Evolutionary conservation across 108 stramenopile species (phyloP).

Genomic region (Cyclotella baltica): DNA sequence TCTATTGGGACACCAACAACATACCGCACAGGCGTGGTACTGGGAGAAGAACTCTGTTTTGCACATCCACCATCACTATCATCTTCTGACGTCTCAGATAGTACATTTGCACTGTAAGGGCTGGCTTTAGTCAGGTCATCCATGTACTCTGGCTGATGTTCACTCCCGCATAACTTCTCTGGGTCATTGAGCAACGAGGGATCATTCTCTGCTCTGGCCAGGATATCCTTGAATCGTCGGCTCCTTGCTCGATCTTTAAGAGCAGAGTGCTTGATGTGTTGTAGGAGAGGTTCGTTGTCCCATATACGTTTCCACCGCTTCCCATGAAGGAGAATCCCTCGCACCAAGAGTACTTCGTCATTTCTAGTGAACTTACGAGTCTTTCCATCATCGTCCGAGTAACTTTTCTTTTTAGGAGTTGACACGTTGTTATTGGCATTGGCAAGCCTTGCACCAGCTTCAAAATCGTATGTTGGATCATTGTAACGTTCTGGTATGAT

Average conservation of each 20-base stretch:
- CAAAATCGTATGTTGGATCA: background rate
- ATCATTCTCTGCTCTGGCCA: conserved; percentile 1
- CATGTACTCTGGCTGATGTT: conserved; percentile 10
- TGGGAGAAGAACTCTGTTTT: background rate
- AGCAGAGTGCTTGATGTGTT: conserved; percentile 32
- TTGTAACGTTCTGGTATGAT: background rate
- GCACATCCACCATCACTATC: background rate
- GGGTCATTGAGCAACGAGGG: conserved; percentile 15
- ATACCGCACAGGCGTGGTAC: background rate
- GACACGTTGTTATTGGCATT: background rate
- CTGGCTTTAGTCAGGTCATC: background rate
- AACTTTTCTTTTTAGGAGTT: background rate
- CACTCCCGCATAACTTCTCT: conserved; percentile 20
- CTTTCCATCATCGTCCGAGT: background rate
- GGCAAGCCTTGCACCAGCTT: too few relatives aligned
- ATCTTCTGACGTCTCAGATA: background rate
- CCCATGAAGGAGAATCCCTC: conserved; percentile 30
- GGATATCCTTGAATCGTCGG: conserved; percentile 9
- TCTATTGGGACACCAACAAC: background rate
- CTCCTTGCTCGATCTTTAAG: conserved; percentile 32
- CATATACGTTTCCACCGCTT: conserved; percentile 27
- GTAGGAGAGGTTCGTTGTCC: background rate
- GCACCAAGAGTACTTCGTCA: conserved; percentile 23
- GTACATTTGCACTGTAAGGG: background rate
- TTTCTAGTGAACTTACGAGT: conserved; percentile 30